Evolutionary conservation across 208 protist genomes (phyloP).

Genomic region (Leishmania major): DNA sequence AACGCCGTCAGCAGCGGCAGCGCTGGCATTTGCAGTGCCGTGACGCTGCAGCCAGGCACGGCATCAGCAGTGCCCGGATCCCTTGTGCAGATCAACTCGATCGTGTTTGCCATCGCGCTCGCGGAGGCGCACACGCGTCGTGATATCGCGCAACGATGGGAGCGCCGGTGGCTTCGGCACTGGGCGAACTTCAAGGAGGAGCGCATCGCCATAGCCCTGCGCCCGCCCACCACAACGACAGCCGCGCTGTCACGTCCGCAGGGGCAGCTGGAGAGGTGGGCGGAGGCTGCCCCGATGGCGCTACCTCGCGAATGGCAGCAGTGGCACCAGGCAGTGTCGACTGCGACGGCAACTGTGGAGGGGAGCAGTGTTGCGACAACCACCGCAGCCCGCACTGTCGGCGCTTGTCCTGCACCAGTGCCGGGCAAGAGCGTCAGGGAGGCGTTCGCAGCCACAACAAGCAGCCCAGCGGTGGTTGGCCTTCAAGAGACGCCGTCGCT

Average conservation of each 20-base stretch:
- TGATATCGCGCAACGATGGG: conserved; percentile 57
- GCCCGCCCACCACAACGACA: background rate
- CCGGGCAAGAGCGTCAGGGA: background rate
- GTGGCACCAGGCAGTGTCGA: background rate
- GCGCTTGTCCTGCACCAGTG: background rate
- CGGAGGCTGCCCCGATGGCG: background rate
- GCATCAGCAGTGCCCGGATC: background rate
- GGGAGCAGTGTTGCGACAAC: background rate
- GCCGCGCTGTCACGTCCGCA: background rate
- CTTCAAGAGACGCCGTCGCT: background rate
- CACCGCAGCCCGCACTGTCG: background rate
- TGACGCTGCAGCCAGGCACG: background rate
- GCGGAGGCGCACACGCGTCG: conserved; percentile 60
- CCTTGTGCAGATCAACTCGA: conserved; percentile 24
- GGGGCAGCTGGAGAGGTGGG: conserved; percentile 4
- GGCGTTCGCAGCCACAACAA: background rate
- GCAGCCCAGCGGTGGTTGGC: background rate
- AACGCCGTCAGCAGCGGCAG: conserved; percentile 1
- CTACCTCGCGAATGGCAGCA: background rate
- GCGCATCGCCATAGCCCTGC: conserved; percentile 26
- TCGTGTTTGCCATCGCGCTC: conserved; percentile 55
- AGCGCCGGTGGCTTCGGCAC: conserved; percentile 39
- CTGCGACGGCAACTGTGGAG: background rate
- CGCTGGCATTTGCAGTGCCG: conserved; percentile 11
- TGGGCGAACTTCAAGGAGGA: conserved; percentile 44